Base-by-base conservation (phyloP, 2,329 filamentous ascomycete species). In the Colletotrichum sp. region DNA sequence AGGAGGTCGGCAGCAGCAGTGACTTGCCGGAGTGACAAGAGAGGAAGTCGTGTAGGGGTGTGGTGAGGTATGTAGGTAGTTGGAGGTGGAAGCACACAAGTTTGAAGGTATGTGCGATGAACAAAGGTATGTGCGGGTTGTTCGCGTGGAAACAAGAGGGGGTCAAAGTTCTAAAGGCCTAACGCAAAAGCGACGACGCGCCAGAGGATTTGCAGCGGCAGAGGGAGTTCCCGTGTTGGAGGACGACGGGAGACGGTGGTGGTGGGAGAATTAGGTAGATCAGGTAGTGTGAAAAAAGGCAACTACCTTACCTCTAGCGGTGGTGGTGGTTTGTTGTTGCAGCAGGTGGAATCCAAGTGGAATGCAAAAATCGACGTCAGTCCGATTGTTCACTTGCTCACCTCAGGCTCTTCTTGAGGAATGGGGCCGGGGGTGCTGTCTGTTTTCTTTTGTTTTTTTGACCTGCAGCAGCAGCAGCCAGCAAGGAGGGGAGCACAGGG, bases 91-190 rank as follows among this genome's bases (percentile, higher is more conserved):
- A 26, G 55, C 55, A 28, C 43, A 58, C 55, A 18, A 28, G 55
- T 28, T 21, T 24, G 57, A 70, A 63, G 67, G 63, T 66, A 66
- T 66, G 63, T 66, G 63, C 63, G 38, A 52, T 66, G 24, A 9
- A 13, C 55, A 48, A 60, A 61, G 32, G 67, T 61, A 69, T 72
- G 72, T 75, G 72, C 55, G 32, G 32, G 16, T n/a, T 57, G 73
- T 72, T 72, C 73, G 55, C 52, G 74, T 30, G 30, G 70, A 69
- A 76, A 68, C 73, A 60, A 73, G 38, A 52, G 43, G 72, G 63
- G 58, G 67, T 70, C 57, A 63, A 70, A 70, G 57, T 26, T 36
- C 43, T 13, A 15, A 52, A 21, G 43, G 43, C 4, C 43, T 52
- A 52, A 52, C n/a, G n/a, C 43, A 52, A 52, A 52, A 21, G 43